phyloP scores from a whole-genome alignment of 2,329 filamentous ascomycete genomes.

The Penicillium janthinellum region DNA sequence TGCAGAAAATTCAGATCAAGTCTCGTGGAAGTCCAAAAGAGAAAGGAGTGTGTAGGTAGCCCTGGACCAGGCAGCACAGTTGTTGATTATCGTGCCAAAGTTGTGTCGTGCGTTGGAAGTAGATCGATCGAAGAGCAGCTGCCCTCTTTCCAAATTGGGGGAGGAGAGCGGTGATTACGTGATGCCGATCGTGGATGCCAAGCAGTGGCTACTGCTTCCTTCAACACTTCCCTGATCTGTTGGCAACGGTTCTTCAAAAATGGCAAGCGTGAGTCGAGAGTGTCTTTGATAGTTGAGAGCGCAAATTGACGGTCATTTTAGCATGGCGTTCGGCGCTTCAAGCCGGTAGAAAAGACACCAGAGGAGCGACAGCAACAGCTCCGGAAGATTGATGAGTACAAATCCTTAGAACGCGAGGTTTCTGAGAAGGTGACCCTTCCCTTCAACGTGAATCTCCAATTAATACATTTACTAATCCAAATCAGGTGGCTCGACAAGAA shows the following conservation, averaged over 20 bases:
- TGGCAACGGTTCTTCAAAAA: constrained; percentile 13
- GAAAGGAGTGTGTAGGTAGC: constrained; percentile 23
- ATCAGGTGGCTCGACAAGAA: constrained; percentile 42
- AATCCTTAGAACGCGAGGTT: constrained; percentile 68
- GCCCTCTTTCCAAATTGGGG: neutral
- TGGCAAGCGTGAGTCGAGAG: constrained; percentile 35
- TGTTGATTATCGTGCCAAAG: constrained; percentile 1
- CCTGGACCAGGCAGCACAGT: constrained; percentile 3
- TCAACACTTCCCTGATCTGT: constrained; percentile 3
- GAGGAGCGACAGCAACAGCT: constrained; percentile 71
- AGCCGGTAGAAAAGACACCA: constrained; percentile 62
- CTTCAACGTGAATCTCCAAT: neutral
- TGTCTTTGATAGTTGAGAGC: neutral
- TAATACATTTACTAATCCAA: constrained; percentile 13
- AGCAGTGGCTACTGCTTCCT: neutral
- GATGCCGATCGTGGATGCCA: neutral
- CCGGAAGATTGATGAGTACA: constrained; percentile 75
- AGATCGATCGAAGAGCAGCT: constrained; percentile 7
- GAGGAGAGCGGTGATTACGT: constrained; percentile 11
- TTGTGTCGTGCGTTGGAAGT: constrained; percentile 2
- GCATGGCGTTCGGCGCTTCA: constrained; percentile 80
- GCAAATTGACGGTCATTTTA: constrained; percentile 45
- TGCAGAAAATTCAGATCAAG: neutral
- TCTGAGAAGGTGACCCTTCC: constrained; percentile 59
- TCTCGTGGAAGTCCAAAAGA: neutral